Percentiles rank a stretch among this genome's conserved stretches.
These are phyloP conservation scores for Aspergillus bertholletiae DNA, from an alignment of 495 filamentous ascomycete species.

Conservation along the genomic window DNA sequence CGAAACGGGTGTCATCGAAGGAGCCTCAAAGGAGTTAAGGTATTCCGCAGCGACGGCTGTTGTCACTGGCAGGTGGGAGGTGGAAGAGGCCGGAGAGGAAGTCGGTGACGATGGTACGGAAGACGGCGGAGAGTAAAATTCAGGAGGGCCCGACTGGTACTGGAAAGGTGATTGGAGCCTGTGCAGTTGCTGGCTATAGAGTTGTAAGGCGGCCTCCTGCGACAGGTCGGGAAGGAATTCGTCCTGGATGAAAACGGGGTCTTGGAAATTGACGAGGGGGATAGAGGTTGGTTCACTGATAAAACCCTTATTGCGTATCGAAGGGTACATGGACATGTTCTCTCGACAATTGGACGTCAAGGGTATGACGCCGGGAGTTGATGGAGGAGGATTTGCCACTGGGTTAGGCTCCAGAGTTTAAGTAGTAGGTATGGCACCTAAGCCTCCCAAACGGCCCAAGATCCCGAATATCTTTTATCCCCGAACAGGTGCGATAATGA, in stretches of 20 bases:
- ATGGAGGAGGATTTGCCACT: constrained; percentile 32
- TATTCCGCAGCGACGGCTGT: constrained; percentile 25
- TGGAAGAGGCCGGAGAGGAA: constrained; percentile 41
- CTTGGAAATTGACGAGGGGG: constrained; percentile 26
- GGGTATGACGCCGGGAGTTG: constrained; percentile 25
- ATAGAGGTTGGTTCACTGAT: constrained; percentile 37
- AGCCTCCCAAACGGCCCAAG: constrained; percentile 23
- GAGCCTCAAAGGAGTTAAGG: constrained; percentile 36
- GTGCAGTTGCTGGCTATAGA: constrained; percentile 17
- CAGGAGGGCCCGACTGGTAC: constrained; percentile 27
- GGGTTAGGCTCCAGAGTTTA: constrained; percentile 27
- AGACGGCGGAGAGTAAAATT: constrained; percentile 41
- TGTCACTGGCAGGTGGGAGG: constrained; percentile 26
- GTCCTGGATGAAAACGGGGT: constrained; percentile 46
- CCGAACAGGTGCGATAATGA: constrained; percentile 10
- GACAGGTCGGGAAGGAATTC: constrained; percentile 35
- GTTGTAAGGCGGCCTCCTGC: constrained; percentile 29
- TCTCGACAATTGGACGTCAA: constrained; percentile 19
- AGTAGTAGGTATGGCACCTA: constrained; percentile 20
- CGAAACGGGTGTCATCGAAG: constrained; percentile 45
- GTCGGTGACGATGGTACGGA: constrained; percentile 35
- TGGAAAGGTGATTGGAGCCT: constrained; percentile 38
- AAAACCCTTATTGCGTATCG: constrained; percentile 47
- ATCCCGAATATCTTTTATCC: constrained; percentile 24
- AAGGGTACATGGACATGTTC: constrained; percentile 44